Conservation (phyloP, 768 basidiomycete species). For the Hygrocybe coccinea region DNA sequence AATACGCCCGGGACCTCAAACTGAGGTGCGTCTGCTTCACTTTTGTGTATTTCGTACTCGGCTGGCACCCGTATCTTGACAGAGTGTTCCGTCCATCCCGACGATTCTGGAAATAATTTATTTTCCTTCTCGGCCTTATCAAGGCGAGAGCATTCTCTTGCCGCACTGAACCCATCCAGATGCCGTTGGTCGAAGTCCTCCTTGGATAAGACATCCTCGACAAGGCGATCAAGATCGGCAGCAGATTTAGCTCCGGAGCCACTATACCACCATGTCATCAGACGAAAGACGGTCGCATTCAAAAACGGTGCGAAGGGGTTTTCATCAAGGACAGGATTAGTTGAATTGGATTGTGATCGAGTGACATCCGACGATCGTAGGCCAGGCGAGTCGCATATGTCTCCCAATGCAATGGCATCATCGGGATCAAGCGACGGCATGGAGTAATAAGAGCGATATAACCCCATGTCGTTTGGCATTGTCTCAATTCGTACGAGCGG, state of each 20-base stretch:
- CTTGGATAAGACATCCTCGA: constrained; percentile 21
- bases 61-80: constrained; percentile 22
- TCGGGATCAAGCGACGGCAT: constrained; percentile 3
- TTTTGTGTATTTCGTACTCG: constrained; percentile 12
- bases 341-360: not conserved
- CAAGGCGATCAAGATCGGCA: constrained; percentile 18
- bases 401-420: not conserved
- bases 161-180: constrained; percentile 17
- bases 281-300: not conserved
- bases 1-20: constrained; percentile 28
- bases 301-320: not conserved
- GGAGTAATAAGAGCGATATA: constrained; percentile 2
- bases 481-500: not conserved
- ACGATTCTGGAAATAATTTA: not conserved
- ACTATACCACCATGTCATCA: constrained; percentile 24
- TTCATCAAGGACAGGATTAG: not conserved
- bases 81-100: constrained; percentile 20
- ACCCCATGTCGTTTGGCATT: not conserved
- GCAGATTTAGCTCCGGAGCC: constrained; percentile 17
- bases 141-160: constrained; percentile 13
- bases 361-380: not conserved
- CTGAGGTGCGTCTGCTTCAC: constrained; percentile 24
- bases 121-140: constrained; percentile 6
- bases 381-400: not conserved
- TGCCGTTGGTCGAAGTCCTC: constrained; percentile 22